A percentile compares a stretch with the other conserved stretches of the same genome.
These are phyloP conservation scores for Verticillium nubilum DNA, from an alignment of 2,329 filamentous ascomycete genomes.

Conservation along the genomic window DNA sequence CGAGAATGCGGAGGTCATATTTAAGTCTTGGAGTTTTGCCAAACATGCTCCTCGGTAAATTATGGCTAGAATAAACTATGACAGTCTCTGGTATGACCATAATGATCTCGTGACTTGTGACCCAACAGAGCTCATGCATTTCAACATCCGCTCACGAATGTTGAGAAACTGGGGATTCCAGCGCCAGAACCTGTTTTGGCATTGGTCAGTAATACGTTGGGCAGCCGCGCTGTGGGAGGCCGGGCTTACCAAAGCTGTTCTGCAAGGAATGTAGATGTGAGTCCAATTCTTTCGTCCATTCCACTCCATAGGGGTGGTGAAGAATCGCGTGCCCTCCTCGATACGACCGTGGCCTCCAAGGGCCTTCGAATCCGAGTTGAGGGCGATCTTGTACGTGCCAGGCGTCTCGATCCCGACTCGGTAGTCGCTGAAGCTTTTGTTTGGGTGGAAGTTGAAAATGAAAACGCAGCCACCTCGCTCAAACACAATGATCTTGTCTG, in stretches of 20 bases:
- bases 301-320: slow-evolving; percentile 87
- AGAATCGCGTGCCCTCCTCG: slow-evolving; percentile 77
- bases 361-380: slow-evolving; percentile 72
- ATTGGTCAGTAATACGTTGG: neutral
- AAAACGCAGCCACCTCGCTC: slow-evolving; percentile 87
- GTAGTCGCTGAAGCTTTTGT: slow-evolving; percentile 83
- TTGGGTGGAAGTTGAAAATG: slow-evolving; percentile 93
- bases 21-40: neutral
- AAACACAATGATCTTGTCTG: slow-evolving; percentile 92
- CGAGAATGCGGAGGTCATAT: too few relatives aligned
- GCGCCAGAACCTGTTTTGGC: slow-evolving; percentile 27
- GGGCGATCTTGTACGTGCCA: slow-evolving; percentile 81
- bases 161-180: slow-evolving; percentile 24
- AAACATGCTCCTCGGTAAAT: neutral
- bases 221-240: neutral
- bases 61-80: neutral
- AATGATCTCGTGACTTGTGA: neutral
- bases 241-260: slow-evolving; percentile 71
- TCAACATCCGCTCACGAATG: slow-evolving; percentile 10
- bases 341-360: slow-evolving; percentile 79
- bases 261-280: slow-evolving; percentile 82
- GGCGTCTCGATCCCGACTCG: slow-evolving; percentile 79
- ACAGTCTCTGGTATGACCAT: neutral
- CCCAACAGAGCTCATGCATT: neutral
- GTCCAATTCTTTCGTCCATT: slow-evolving; percentile 86